Evolutionary conservation across 78 protist species (phyloP), one percentile per base, ranked within the genome.

Genomic region (Dictyostelium firmibasis): DNA sequence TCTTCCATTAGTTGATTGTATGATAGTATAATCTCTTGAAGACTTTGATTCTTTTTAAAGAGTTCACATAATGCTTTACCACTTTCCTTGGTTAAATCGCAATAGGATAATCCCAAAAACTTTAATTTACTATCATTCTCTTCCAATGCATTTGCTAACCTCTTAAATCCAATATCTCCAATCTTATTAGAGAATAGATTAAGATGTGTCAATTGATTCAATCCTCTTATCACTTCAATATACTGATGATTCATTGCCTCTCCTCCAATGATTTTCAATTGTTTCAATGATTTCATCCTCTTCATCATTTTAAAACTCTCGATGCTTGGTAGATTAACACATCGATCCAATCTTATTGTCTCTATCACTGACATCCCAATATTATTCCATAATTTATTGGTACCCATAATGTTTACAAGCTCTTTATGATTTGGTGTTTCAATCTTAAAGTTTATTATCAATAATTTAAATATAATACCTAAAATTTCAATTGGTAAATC

Each of bases 161-260:
- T 44, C 5, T 47, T n/a, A 2, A 86, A 53, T 10, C 92, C 84
- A 23, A 18, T 4, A 38, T 86, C 92, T 38, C 85, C 85, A 53
- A 86, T 86, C 33, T 86, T 74, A 41, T 86, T 86, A 6, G 85
- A 77, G 14, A 86, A 86, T 23, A 86, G 31, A 60, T 86, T 86
- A 3, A 82, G n/a, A 82, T 60, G 27, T 0, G 70, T 82, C 9
- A 82, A 23, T 57, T 18, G 13, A 20, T n/a, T 82, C 10, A 81
- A 6, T 0, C 33, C 13, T 2, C 13, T 29, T n/a, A 82, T 20
- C 5, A 57, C 75, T 0, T 35, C 60, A 36, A 82, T 25, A 27
- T 57, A 35, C 7, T 25, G 23, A 8, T 8, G 11, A 14, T 29
- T 18, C 70, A 82, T 25, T 18, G 70, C 25, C 3, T 50, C 27